Base-by-base conservation (phyloP, 1,139 yeast genomes). In the Nakaseomyces delphensis region DNA sequence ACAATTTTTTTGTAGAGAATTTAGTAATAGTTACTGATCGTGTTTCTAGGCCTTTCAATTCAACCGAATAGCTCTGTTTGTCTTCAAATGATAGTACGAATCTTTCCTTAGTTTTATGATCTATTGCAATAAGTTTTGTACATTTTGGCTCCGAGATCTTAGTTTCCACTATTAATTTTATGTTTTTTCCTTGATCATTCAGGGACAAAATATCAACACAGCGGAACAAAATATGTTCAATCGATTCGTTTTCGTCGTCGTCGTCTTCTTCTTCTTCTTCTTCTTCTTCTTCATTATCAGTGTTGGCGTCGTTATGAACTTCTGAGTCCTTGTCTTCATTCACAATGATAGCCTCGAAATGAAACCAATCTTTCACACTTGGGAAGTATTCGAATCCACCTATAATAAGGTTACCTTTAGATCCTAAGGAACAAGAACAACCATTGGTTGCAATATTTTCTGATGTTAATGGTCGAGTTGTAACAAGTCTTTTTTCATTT, bases 341-440 rank as follows among this genome's bases (percentile, higher is more conserved):
- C 15, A 25, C 13, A 11, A 11, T 20, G 4, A 29, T 13, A 25
- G 46, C 45, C 11, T 38, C 36, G 11, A 23, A 15, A 24, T 48
- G 47, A 43, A 59, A 57, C 63, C 63, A 59, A 1, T 42, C 40
- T 15, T 47, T 45, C 23, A 33, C 38, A 5, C 44, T 39, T 8
- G 51, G 41, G 35, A 60, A 54, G 37, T 51, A 46, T 8, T 38
- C 41, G 23, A 60, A 25, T 32, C 47, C 52, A 8, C 64, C 63
- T 33, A 60, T 58, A 3, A 56, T 42, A 35, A 60, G 45, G 10
- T 49, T 39, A 9, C 63, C 63, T 9, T 52, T 42, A 3, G 50
- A 42, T 11, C 52, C 51, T 15, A 60, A 37, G 2, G 59, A 50
- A 40, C 63, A 57, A 36, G 63, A 59, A 36, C 54, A 50, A 9